A percentile compares a stretch with the other conserved stretches of the same genome.
These are phyloP conservation scores for Penicillium lagena DNA, from an alignment of 495 filamentous ascomycete genomes.

Conservation along the genomic window DNA sequence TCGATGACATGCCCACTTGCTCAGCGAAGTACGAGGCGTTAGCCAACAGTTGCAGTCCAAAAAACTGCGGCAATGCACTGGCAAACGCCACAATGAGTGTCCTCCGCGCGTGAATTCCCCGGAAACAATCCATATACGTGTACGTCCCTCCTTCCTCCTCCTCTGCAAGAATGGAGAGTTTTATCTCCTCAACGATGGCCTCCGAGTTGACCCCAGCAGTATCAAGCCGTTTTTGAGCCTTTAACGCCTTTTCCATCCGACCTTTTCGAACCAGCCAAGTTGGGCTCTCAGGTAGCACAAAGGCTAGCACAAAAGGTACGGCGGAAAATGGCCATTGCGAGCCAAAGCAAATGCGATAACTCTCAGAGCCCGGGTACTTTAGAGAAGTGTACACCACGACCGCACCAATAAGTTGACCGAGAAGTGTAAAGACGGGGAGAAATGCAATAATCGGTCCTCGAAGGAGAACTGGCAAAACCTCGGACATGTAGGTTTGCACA, in stretches of 20 bases:
- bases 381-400: slow-evolving; percentile 30
- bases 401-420: slow-evolving; percentile 39
- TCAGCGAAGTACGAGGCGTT: slow-evolving; percentile 30
- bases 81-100: slow-evolving; percentile 42
- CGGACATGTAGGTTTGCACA: slow-evolving; percentile 42
- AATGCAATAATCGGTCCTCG: slow-evolving; percentile 38
- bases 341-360: slow-evolving; percentile 23
- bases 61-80: slow-evolving; percentile 20
- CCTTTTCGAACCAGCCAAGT: slow-evolving; percentile 12
- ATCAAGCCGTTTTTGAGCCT: slow-evolving; percentile 15
- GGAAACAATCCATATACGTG: slow-evolving; percentile 37
- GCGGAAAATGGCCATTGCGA: slow-evolving; percentile 32
- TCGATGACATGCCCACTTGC: slow-evolving; percentile 23
- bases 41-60: slow-evolving; percentile 24
- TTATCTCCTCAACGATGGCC: slow-evolving; percentile 11
- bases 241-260: slow-evolving; percentile 3
- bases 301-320: slow-evolving; percentile 6
- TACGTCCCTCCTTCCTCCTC: slow-evolving; percentile 13
- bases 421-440: slow-evolving; percentile 36
- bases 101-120: slow-evolving; percentile 34
- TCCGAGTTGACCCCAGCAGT: slow-evolving; percentile 2
- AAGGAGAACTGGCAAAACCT: slow-evolving; percentile 32
- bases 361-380: slow-evolving; percentile 1
- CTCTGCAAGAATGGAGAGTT: slow-evolving; percentile 17
- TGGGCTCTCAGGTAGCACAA: slow-evolving; percentile 14